Percentiles rank a stretch among this genome's conserved stretches.
These are phyloP conservation scores for Polytrichum commune DNA, from an alignment of 225 moss, liverwort and hornwort species.

Conservation along the genomic window DNA sequence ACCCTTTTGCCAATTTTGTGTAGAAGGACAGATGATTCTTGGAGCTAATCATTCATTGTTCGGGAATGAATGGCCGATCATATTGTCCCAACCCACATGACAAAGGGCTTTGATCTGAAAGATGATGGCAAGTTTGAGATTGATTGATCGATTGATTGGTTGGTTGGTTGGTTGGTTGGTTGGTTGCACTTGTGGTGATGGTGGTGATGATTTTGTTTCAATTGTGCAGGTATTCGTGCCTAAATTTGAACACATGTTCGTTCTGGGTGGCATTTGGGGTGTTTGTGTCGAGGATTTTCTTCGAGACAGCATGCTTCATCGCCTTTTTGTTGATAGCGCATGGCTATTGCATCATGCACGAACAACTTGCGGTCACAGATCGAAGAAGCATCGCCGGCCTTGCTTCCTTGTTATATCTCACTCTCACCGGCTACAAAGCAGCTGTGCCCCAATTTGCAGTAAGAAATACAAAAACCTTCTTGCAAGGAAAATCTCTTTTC, in stretches of 20 bases:
- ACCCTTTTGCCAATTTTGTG: too few species aligned
- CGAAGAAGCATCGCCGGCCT: constrained; percentile 80
- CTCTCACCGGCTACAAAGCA: constrained; percentile 93
- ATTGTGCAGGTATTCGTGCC: constrained; percentile 76
- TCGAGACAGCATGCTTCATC: constrained; percentile 83
- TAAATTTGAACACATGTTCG: constrained; percentile 84
- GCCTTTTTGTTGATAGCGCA: constrained; percentile 83
- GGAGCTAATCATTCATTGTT: too few species aligned
- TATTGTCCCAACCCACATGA: too few species aligned
- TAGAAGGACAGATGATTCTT: too few species aligned
- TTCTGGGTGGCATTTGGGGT: constrained; percentile 97
- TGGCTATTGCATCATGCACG: constrained; percentile 84
- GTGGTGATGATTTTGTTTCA: neutral
- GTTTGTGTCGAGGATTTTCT: constrained; percentile 87
- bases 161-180: too few species aligned
- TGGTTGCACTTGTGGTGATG: too few species aligned
- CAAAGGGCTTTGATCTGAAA: too few species aligned
- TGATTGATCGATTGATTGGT: too few species aligned
- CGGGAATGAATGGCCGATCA: too few species aligned
- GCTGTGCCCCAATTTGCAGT: constrained; percentile 87
- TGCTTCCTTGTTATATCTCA: constrained; percentile 77
- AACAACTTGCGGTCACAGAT: constrained; percentile 77
- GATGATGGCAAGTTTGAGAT: too few species aligned
- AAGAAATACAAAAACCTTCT: neutral
- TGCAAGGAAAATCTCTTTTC: too few species aligned